phyloP scores from a whole-genome alignment of 2,329 filamentous ascomycete species.

The Fusarium sp. region DNA sequence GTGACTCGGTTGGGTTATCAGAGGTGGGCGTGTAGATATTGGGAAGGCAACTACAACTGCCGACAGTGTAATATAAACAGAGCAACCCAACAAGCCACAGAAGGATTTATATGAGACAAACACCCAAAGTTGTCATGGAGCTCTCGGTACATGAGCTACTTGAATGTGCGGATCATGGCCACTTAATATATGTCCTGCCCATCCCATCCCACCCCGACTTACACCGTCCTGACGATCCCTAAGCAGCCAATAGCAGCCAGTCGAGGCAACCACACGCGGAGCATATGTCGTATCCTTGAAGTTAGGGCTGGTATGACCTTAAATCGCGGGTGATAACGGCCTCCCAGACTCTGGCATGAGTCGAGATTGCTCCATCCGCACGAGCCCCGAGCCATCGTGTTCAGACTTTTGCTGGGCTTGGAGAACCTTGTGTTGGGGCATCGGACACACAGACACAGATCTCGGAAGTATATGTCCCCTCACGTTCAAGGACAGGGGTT shows the following conservation, averaged over 20 bases:
- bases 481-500: too few species aligned
- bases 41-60: not conserved
- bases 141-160: not conserved
- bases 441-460: conserved; percentile 9
- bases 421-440: too few species aligned
- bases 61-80: not conserved
- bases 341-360: not conserved
- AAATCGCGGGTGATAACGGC: not conserved
- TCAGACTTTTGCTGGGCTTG: too few species aligned
- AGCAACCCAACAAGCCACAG: too few species aligned
- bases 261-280: conserved; percentile 18
- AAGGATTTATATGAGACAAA: too few species aligned
- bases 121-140: too few species aligned
- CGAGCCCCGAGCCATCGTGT: not conserved
- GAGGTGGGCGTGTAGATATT: not conserved
- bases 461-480: conserved; percentile 16
- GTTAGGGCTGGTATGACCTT: not conserved
- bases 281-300: conserved; percentile 1
- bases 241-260: conserved; percentile 17
- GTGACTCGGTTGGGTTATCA: not conserved
- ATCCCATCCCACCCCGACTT: conserved; percentile 25
- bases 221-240: conserved; percentile 35
- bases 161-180: not conserved
- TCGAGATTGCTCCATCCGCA: not conserved
- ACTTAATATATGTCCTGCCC: conserved; percentile 26